These are phyloP conservation scores for Picea sitchensis DNA, from an alignment of 75 land plant species.

Conservation along the genomic window DNA sequence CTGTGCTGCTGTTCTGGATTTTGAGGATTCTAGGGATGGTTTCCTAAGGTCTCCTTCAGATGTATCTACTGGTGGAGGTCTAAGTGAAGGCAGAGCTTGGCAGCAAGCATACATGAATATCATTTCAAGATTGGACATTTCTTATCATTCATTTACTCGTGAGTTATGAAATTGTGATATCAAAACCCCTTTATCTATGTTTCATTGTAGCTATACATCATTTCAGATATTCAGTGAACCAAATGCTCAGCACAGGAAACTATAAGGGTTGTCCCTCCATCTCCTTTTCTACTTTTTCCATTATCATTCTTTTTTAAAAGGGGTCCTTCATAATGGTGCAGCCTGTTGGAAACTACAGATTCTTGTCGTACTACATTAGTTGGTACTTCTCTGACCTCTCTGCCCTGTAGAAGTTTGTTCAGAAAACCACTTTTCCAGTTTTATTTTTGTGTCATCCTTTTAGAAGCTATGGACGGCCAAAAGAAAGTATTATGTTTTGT, in stretches of 20 bases:
- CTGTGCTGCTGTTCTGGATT: slow-evolving; percentile 68
- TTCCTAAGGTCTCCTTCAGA: slow-evolving; percentile 37
- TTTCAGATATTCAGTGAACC: neutral
- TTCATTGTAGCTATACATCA: neutral
- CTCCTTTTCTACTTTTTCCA: neutral
- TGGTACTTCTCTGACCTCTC: too few species aligned
- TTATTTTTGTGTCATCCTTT: too few species aligned
- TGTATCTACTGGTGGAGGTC: slow-evolving; percentile 22
- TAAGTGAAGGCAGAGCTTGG: slow-evolving; percentile 64
- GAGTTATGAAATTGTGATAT: slow-evolving; percentile 21
- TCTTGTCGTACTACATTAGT: neutral
- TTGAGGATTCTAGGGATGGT: slow-evolving; percentile 96
- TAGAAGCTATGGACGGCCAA: too few species aligned
- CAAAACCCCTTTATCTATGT: neutral
- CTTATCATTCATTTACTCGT: slow-evolving; percentile 81
- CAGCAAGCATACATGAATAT: slow-evolving; percentile 72
- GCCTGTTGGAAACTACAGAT: neutral
- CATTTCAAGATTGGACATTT: slow-evolving; percentile 68
- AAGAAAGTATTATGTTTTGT: too few species aligned
- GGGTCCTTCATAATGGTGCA: neutral
- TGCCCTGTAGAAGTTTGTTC: too few species aligned
- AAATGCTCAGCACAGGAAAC: neutral
- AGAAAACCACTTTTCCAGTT: too few species aligned
- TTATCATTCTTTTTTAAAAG: neutral
- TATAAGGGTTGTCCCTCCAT: neutral